Evolutionary conservation across 2,329 filamentous ascomycete genomes (phyloP), one percentile per base, ranked within the genome.

Genomic region (Diaporthe capsici): DNA sequence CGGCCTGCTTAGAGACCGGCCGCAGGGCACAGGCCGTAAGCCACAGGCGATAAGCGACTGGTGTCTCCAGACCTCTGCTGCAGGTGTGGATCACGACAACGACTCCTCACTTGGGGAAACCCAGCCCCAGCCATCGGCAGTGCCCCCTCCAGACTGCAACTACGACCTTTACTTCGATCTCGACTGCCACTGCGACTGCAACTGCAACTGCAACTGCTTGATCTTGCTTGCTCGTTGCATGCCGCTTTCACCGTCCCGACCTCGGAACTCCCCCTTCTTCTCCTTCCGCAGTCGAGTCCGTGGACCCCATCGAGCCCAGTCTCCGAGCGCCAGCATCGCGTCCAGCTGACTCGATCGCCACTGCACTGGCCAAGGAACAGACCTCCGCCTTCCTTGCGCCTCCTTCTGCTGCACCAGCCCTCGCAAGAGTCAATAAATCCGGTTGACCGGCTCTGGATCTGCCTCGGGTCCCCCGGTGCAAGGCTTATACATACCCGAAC

Each of bases 321-420:
- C 53, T 28, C 44, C 34, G 22, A 42, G 44, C 71, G 25, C 44
- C 42, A 51, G 34, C 34, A 22, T 28, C 28, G 37, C 58, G n/a
- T 39, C 60, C 39, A 53, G 31, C 58, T 65, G 71, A 65, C 71
- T 65, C 58, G 71, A 42, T 31, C 47, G 71, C 71, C 51, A 55
- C 71, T 73, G 71, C 60, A 55, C 71, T 55, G 57, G 58, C 47
- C 34, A 10, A 42, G 51, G 47, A 63, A 47, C 31, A 73, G n/a
- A 65, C 58, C 71, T 53, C 47, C 71, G 71, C 58, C 58, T 73
- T 53, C 25, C 37, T 73, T 65, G 71, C 58, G 58, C 58, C 71
- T 73, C 60, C 71, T 34, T 47, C 15, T 55, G 37, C 47, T n/a
- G 28, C 47, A 28, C 47, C 28, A 55, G 47, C 47, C 37, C 25